Conservation (phyloP, 2,329 filamentous ascomycete species). For the Fusarium sororula region DNA sequence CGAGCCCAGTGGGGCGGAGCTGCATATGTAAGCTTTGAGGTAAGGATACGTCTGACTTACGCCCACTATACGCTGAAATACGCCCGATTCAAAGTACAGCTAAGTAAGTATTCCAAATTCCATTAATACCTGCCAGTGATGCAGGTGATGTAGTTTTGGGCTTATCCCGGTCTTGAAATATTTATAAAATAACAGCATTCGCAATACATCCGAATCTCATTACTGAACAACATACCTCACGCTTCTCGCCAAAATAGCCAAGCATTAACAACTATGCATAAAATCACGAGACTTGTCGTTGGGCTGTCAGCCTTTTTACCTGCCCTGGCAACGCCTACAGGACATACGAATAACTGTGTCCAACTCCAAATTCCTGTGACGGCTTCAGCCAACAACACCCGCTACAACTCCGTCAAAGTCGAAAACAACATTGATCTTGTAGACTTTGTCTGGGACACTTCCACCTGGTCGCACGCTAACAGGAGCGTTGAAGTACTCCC, state of each 20-base stretch:
- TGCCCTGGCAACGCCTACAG: background rate
- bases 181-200: background rate
- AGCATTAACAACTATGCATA: fast-evolving
- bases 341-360: background rate
- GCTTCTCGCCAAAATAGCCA: fast-evolving
- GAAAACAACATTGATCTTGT: background rate
- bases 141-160: background rate
- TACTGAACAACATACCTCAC: fast-evolving
- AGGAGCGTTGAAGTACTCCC: fast-evolving
- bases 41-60: background rate
- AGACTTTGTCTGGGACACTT: background rate
- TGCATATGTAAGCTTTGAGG: background rate
- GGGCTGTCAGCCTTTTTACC: background rate
- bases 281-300: fast-evolving
- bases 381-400: background rate
- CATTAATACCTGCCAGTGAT: fast-evolving
- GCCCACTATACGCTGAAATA: background rate
- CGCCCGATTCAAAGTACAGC: fast-evolving
- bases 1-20: background rate
- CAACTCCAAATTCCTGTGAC: fast-evolving
- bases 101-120: background rate
- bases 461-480: background rate
- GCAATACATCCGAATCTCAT: fast-evolving
- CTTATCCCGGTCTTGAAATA: fast-evolving
- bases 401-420: background rate